These are phyloP conservation scores for Syzygium grande DNA, from an alignment of 345 rosid species.

Conservation along the genomic window DNA sequence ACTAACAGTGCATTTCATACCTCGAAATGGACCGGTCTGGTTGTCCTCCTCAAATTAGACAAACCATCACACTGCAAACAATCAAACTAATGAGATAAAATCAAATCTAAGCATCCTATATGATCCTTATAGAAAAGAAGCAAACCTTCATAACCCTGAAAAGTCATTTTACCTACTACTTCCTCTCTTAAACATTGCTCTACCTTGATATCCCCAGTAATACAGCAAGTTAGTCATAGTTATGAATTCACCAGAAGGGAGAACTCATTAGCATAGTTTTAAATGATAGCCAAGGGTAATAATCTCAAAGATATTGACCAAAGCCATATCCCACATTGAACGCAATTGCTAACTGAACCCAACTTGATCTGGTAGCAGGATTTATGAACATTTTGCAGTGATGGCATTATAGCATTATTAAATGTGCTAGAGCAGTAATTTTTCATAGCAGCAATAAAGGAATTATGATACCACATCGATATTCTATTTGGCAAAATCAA, in stretches of 20 bases:
- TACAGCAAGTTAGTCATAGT: background rate
- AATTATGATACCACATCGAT: background rate
- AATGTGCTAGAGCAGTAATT: background rate
- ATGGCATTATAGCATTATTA: background rate
- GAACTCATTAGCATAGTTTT: background rate
- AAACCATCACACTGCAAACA: constrained; percentile 56
- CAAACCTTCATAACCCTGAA: background rate
- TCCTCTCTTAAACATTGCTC: background rate
- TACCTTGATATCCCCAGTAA: background rate
- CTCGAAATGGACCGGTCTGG: constrained; percentile 53
- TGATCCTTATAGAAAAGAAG: background rate
- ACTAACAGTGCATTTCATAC: background rate
- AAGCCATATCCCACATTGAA: background rate
- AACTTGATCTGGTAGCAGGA: background rate
- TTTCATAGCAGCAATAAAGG: background rate
- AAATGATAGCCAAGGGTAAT: background rate
- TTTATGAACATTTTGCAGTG: background rate
- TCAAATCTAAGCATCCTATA: background rate
- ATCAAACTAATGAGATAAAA: background rate
- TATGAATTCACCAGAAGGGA: background rate
- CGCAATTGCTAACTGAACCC: background rate
- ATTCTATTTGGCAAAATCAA: background rate
- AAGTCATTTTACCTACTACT: background rate
- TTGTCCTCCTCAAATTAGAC: constrained; percentile 37
- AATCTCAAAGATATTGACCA: background rate